Base-by-base conservation (phyloP, 2,329 filamentous ascomycete species). In the Neofusicoccum parvum region DNA sequence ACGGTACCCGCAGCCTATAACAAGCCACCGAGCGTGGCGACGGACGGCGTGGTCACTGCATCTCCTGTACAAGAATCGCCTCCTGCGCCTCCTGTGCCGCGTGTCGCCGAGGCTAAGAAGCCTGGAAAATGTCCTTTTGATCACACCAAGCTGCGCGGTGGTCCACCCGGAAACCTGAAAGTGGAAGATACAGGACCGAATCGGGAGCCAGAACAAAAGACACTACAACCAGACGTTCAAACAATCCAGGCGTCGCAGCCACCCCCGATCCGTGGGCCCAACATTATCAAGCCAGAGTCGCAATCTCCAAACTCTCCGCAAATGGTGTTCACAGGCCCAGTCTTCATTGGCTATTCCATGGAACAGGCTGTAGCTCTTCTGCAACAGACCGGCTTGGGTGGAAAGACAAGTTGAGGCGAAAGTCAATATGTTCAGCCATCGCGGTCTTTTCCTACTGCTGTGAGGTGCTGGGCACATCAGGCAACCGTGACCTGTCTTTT, bases 311-410 rank as follows among this genome's bases (percentile, higher is more conserved):
- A 69, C 45, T 53, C 72, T 10, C 86, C 91, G 10, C 89, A 90
- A 71, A 90, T 97, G 86, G 83, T 96, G 0, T 97, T 97, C 74
- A 96, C 92, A 9, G 94, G 94, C 0, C 94, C 94, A 0, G 93
- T 97, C 0, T 97, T 97, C 73, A 92, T 98, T 71, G 94, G 94
- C 0, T 97, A 97, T 65, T 72, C 76, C 2, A 74, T 76, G 41
- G 76, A 78, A 10, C 76, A 79, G 65, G 67, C 78, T 36, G 72
- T 74, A 49, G 68, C 68, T 6, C 53, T 78, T 12, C 65, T 78
- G 51, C 75, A 78, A 37, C 62, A 64, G 51, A 64, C 49, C 17
- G 51, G 51, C 1, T 20, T 64, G n/a, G 62, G 41, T 32, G 39
- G 54, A 9, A 58, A 58, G 20, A 34, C 23, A 17, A 39, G 15